Conservation (phyloP, 805 yeast genomes). For the Ogataea salicorniae region DNA sequence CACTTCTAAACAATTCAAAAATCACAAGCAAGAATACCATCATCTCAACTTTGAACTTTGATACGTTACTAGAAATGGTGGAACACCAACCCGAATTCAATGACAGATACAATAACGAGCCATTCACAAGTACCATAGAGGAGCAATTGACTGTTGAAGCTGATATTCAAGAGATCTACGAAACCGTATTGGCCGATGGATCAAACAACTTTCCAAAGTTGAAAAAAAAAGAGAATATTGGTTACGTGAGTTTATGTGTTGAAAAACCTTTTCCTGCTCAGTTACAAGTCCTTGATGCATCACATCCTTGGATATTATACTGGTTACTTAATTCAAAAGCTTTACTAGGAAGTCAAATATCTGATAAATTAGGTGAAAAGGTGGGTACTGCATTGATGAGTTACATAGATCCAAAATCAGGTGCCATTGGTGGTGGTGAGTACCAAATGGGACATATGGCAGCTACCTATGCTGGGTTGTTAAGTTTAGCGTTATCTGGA, state of each 20-base stretch:
- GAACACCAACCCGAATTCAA: conserved; percentile 10
- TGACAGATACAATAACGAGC: conserved; percentile 13
- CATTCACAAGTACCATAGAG: conserved; percentile 31
- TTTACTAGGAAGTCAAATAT: conserved; percentile 35
- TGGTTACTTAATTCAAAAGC: conserved; percentile 66
- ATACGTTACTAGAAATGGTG: conserved; percentile 22
- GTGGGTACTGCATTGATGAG: conserved; percentile 27
- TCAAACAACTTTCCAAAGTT: conserved; percentile 27
- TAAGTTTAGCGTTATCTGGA: conserved; percentile 52
- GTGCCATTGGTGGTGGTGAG: conserved; percentile 84
- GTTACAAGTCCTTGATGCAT: conserved; percentile 67
- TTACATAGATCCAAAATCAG: conserved; percentile 32
- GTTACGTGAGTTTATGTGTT: conserved; percentile 39
- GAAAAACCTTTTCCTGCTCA: conserved; percentile 42
- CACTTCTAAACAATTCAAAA: not conserved
- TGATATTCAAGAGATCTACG: conserved; percentile 27
- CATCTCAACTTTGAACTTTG: conserved; percentile 15
- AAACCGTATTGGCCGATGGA: conserved; percentile 26
- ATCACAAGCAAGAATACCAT: not conserved
- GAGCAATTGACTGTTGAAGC: conserved; percentile 38
- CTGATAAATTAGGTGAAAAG: conserved; percentile 13
- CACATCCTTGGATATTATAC: conserved; percentile 86
- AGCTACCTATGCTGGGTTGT: conserved; percentile 71
- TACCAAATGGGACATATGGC: conserved; percentile 84
- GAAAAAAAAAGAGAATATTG: conserved; percentile 34